phyloP scores from a whole-genome alignment of 257 asterid species.

The Voacanga thouarsii region DNA sequence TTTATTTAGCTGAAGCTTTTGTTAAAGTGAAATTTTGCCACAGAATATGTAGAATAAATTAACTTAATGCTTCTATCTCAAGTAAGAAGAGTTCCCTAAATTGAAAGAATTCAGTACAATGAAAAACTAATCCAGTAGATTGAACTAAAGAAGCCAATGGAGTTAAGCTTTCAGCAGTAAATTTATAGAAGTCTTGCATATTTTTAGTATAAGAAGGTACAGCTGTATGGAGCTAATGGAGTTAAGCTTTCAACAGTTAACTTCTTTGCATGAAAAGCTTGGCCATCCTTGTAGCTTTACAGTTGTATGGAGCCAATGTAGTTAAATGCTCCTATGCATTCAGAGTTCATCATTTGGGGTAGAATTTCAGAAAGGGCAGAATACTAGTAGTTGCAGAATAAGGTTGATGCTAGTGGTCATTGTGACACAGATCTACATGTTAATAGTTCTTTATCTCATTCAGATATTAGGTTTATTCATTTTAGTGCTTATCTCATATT shows the following conservation, averaged over 20 bases:
- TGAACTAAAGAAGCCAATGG: too few species aligned
- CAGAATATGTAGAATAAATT: slow-evolving; percentile 11
- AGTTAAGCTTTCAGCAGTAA: too few species aligned
- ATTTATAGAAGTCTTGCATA: neutral
- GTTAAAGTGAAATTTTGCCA: slow-evolving; percentile 16
- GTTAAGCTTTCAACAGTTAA: neutral
- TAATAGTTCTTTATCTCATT: neutral
- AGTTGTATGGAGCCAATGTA: neutral
- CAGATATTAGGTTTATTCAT: neutral
- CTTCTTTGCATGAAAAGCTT: neutral
- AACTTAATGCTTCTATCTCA: neutral
- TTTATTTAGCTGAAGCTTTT: slow-evolving; percentile 1
- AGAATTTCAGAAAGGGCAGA: neutral
- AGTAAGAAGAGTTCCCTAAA: neutral
- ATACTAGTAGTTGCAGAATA: neutral
- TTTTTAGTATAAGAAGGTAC: neutral
- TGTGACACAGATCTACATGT: neutral
- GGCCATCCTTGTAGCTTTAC: neutral
- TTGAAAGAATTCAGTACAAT: neutral
- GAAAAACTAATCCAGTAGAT: neutral
- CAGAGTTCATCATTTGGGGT: neutral
- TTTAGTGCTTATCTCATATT: neutral
- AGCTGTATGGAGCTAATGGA: too few species aligned
- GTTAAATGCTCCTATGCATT: neutral
- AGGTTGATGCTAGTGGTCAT: neutral